Base-by-base conservation (phyloP, 768 basidiomycete genomes). In the Psilocybe cyanescens region DNA sequence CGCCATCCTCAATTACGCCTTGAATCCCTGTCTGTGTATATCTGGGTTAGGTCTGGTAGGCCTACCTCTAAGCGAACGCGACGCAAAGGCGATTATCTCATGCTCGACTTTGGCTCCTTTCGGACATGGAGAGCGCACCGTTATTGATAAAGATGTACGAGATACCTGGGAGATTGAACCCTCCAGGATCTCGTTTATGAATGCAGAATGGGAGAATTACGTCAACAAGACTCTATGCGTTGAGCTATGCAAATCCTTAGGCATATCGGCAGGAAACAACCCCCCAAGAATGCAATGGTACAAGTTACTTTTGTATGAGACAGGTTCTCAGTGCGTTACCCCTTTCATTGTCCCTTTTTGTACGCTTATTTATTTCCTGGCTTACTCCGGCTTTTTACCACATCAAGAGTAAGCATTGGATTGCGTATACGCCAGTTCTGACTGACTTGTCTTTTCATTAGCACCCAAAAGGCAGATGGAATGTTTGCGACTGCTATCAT, bases 401-500 rank as follows among this genome's bases (percentile, higher is more conserved):
- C 81, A 83, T 63, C 77, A 79, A 66, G 82, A 83, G 81, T 83
- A 65, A 55, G 59, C 11, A 7, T 35, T 31, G 19, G 37, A 29
- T 33, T 44, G 11, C 9, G 45, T 59, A 1, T 44, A 4, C 37
- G 4, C 46, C 33, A 35, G 6, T 35, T 35, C 11, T 7, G 14
- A 30, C 31, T 17, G 29, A 52, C 41, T 33, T n/a, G 79, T 54
- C 80, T 47, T 19, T 46, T 72, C 24, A 11, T 9, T 48, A 83
- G 82, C 57, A 83, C 81, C 1, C 80, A 80, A 56, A 82, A 83
- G 65, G 71, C 72, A 1, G 60, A 75, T 30, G 81, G 79, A 1
- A 83, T 83, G 80, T 84, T 86, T 61, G 84, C 83, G 8, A 82
- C 83, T 0, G 68, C 83, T 24, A 71, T 84, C 48, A 68, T 85